Conservation (phyloP, 192 early-diverging fungal species). For the Geosiphon pyriformis region DNA sequence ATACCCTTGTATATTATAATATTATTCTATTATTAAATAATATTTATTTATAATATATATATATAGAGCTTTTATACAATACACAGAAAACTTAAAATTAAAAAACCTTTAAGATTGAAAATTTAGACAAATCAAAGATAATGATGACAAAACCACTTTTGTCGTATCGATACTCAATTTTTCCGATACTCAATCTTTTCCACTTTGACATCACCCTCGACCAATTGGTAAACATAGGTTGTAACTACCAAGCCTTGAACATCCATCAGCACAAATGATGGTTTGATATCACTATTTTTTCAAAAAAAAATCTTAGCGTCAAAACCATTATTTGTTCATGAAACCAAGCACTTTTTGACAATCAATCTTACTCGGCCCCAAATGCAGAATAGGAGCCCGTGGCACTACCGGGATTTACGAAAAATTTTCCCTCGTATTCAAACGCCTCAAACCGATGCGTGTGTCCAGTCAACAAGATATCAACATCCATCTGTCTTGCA, state of each 20-base stretch:
- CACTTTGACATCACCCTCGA: constrained; percentile 87
- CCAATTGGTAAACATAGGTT: constrained; percentile 90
- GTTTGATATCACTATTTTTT: constrained; percentile 53
- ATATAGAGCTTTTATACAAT: not conserved
- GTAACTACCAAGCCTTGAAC: constrained; percentile 68
- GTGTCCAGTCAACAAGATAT: constrained; percentile 82
- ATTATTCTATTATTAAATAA: not conserved
- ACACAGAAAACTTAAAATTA: not conserved
- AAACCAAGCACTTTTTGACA: too few relatives aligned
- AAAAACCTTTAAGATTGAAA: not conserved
- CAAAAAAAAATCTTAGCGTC: constrained; percentile 15
- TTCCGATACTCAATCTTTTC: constrained; percentile 89
- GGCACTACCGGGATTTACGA: constrained; percentile 92
- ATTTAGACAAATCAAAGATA: not conserved
- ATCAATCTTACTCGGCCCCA: constrained; percentile 3
- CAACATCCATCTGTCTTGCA: constrained; percentile 87
- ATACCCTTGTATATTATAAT: not conserved
- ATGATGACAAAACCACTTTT: not conserved
- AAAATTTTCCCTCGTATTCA: constrained; percentile 88
- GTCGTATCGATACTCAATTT: constrained; percentile 28
- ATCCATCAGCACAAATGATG: constrained; percentile 97
- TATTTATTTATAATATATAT: not conserved
- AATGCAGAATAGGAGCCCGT: constrained; percentile 71
- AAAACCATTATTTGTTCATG: too few relatives aligned
- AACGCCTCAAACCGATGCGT: constrained; percentile 90